Evolutionary conservation across 768 basidiomycete genomes (phyloP).

Genomic region (Mycena leptocephala): DNA sequence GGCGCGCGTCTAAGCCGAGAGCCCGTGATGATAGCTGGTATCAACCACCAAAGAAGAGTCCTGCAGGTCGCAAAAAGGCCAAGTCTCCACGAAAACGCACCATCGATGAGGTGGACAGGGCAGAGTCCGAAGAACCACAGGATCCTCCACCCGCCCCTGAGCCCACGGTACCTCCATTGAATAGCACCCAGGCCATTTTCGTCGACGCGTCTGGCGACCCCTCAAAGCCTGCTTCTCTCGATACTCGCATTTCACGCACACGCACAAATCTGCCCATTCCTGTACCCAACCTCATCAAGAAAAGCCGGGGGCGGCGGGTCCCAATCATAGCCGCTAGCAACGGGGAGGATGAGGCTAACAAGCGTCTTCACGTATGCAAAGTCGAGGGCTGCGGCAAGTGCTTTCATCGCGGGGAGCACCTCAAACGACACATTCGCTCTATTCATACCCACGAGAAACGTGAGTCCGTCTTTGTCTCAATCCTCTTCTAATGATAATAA

Average conservation of each 20-base stretch:
- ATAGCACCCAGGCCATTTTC: constrained; percentile 17
- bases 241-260: too few species aligned
- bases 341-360: constrained; percentile 45
- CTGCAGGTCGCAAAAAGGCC: constrained; percentile 16
- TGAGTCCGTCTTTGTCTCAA: constrained; percentile 58
- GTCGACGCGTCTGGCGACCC: background rate
- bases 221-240: background rate
- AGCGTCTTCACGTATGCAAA: constrained; percentile 79
- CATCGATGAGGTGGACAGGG: constrained; percentile 22
- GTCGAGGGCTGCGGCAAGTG: constrained; percentile 91
- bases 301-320: constrained; percentile 78
- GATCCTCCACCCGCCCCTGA: background rate
- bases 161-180: constrained; percentile 6
- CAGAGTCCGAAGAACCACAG: constrained; percentile 21
- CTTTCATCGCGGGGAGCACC: constrained; percentile 90
- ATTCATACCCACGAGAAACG: constrained; percentile 96
- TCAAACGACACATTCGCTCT: constrained; percentile 90
- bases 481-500: background rate
- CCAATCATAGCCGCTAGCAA: constrained; percentile 58
- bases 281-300: constrained; percentile 80
- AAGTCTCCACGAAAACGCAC: constrained; percentile 24
- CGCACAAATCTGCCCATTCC: constrained; percentile 64
- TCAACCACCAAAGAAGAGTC: constrained; percentile 19
- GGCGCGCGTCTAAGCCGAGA: constrained; percentile 28
- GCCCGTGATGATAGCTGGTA: constrained; percentile 35